Evolutionary conservation across 306 rosid species (phyloP), one percentile per base, ranked within the genome.

Genomic region (Biancaea sappan): DNA sequence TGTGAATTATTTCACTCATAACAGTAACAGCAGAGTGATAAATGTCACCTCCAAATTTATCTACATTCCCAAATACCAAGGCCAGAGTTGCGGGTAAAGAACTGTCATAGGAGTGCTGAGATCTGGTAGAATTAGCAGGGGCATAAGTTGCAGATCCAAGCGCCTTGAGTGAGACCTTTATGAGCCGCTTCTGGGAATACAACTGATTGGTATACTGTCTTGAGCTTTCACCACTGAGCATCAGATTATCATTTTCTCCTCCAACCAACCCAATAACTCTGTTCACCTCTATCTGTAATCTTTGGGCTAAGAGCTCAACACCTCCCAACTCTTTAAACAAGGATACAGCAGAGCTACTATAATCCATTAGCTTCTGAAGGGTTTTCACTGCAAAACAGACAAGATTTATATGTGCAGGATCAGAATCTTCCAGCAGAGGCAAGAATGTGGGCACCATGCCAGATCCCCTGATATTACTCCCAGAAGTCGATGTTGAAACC

Each of bases 361-460:
- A 89, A 84, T 94, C 98, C 98, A 94, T 91, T 75, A 94, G 97
- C 86, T 94, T 94, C 80, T 94, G 98, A 66, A 94, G 96, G 69
- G 97, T 94, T 87, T 94, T 94, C 67, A 94, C 96, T 4, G 98
- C 96, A 83, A 86, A 89, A 78, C 97, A 89, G 74, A 94, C 98
- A 63, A 91, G 90, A 84, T 94, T 94, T 84, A 94, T 80, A 61
- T 94, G 98, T 66, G 73, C 80, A 75, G 86, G 90, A 80, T 94
- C 98, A 80, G 89, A 84, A 88, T 94, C 98, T 84, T 91, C 98
- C 87, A 94, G 79, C 61, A 94, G 89, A 52, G 98, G 97, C 78
- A 94, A 87, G 85, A 94, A 94, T 65, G 97, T 94, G 31, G 98
- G 97, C 84, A 94, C 98, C 98, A 94, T 94, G 82, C 98, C 97